These are phyloP conservation scores for Cymodocea nodosa DNA, from an alignment of 116 monocot species.

Conservation along the genomic window DNA sequence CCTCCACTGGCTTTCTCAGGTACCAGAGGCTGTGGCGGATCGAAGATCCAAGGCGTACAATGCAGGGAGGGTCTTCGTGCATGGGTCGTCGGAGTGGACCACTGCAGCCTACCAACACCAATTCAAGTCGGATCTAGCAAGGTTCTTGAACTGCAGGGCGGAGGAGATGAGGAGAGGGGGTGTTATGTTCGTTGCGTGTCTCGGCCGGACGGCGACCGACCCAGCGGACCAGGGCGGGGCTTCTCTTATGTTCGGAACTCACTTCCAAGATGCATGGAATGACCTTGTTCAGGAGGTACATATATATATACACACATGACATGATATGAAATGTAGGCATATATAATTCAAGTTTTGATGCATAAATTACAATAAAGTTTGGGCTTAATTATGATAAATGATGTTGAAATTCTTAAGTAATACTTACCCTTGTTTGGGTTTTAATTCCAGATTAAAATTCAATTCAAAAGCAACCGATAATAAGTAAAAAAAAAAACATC, in stretches of 20 bases:
- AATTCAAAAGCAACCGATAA: too few relatives aligned
- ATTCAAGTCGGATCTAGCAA: slow-evolving; percentile 19
- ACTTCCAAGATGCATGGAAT: slow-evolving; percentile 30
- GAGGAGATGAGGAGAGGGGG: slow-evolving; percentile 21
- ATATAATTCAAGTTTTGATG: too few relatives aligned
- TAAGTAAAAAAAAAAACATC: too few relatives aligned
- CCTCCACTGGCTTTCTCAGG: slow-evolving; percentile 30
- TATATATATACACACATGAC: neutral
- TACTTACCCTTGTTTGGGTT: too few relatives aligned
- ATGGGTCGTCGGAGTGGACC: slow-evolving; percentile 14
- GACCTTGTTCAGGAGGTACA: slow-evolving; percentile 25
- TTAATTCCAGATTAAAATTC: too few relatives aligned
- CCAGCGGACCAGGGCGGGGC: slow-evolving; percentile 26
- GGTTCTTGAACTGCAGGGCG: slow-evolving; percentile 17
- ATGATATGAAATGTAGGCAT: too few relatives aligned
- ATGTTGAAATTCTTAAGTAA: too few relatives aligned
- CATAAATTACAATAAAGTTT: too few relatives aligned
- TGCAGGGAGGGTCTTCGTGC: slow-evolving; percentile 18
- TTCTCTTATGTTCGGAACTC: slow-evolving; percentile 18
- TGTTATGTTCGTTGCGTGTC: slow-evolving; percentile 19
- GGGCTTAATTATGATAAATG: too few relatives aligned
- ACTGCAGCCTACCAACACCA: slow-evolving; percentile 18
- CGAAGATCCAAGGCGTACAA: slow-evolving; percentile 11
- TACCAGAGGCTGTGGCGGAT: slow-evolving; percentile 11
- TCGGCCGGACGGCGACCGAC: slow-evolving; percentile 19